Base-by-base conservation (phyloP, 441 rosid species). In the Arabidopsis lyrata region DNA sequence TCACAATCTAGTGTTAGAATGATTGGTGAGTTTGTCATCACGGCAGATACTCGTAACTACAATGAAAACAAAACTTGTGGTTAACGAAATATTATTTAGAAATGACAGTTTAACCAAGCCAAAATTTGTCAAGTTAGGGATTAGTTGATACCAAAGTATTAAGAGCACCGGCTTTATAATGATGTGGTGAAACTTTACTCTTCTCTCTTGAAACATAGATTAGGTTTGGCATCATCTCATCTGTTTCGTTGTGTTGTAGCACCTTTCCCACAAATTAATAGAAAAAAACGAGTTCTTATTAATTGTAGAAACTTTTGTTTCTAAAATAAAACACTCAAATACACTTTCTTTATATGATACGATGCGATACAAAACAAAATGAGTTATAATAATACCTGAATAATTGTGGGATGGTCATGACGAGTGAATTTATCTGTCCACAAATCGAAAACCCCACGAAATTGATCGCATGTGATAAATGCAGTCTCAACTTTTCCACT, bases 101-200 rank as follows among this genome's bases (percentile, higher is more conserved):
- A 29, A 29, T 29, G 31, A 29, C 31, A 29, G 31, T 29, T 29
- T 29, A 29, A 29, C 31, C 31, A 24, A 24, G 27, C 27, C 27
- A 24, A 24, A 24, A 24, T 24, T 24, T 3, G 27, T 24, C 27
- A 24, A 24, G 27, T 24, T 24, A 22, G 2, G 31, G 31, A 29
- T 47, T 56, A 32, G 34, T 10, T 29, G 39, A 36, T 80, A 88
- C 95, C 88, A 86, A 63, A 11, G 70, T 81, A 64, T 95, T 95
- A 14, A 86, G 92, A 63, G 97, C 97, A 53, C 97, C 97, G 3
- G 92, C 94, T 79, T 94, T 90, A 70, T 82, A 94, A 72, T 92
- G 81, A 81, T 94, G 97, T 7, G 76, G 84, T 18, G 77, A 76
- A 31, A 74, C 66, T 54, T 70, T 83, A 75, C 82, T 81, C 76